Percentiles rank a stretch among this genome's conserved stretches.
These are phyloP conservation scores for Ceratorhiza oryzae-sativae DNA, from an alignment of 1,284 basidiomycete genomes.

Conservation along the genomic window DNA sequence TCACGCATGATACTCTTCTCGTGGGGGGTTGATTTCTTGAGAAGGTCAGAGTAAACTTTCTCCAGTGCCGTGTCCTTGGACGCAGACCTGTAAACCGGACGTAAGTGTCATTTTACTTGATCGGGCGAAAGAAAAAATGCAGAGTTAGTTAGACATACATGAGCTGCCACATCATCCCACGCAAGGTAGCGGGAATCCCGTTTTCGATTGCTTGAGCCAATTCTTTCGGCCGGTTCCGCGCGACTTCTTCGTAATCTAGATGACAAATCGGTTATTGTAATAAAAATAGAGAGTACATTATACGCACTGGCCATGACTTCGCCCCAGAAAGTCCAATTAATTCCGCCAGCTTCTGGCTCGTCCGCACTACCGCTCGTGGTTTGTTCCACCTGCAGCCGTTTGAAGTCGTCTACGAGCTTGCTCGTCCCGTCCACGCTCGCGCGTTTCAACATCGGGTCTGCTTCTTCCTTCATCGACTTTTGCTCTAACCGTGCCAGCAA, in stretches of 20 bases:
- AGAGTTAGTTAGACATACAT: conserved; percentile 64
- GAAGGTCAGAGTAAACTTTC: conserved; percentile 78
- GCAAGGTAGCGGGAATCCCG: conserved; percentile 84
- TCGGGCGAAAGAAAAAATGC: conserved; percentile 7
- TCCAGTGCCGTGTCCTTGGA: conserved; percentile 92
- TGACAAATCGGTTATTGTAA: neutral
- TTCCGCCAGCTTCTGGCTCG: conserved; percentile 50
- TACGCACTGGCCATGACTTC: conserved; percentile 81
- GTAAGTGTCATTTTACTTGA: conserved; percentile 16
- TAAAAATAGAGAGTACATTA: conserved; percentile 41
- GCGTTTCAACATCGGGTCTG: conserved; percentile 49
- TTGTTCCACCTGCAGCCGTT: conserved; percentile 36
- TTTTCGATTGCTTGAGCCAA: conserved; percentile 89
- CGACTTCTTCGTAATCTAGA: conserved; percentile 84
- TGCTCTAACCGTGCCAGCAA: conserved; percentile 60
- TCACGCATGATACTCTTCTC: conserved; percentile 95
- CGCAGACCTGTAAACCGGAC: conserved; percentile 64
- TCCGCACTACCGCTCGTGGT: conserved; percentile 27
- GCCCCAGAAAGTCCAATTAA: conserved; percentile 96
- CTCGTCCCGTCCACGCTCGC: conserved; percentile 68
- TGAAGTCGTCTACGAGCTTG: conserved; percentile 59
- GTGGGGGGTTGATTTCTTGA: conserved; percentile 85
- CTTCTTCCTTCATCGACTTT: conserved; percentile 51
- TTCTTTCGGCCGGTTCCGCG: conserved; percentile 75
- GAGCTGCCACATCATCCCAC: conserved; percentile 98